Conservation (phyloP, 2,329 filamentous ascomycete genomes). For the Verticillium isaacii region DNA sequence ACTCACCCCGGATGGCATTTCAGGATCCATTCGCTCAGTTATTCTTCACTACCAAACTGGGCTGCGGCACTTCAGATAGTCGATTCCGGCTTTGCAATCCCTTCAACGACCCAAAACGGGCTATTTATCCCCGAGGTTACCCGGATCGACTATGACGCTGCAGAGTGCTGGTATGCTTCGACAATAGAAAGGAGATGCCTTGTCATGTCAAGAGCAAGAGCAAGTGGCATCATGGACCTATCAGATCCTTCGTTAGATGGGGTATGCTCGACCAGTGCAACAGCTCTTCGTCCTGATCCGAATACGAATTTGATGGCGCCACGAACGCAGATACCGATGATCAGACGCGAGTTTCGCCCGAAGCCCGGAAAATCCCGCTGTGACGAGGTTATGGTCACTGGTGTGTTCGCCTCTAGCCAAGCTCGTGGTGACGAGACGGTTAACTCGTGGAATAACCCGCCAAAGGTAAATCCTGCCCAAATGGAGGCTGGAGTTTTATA, state of each 20-base stretch:
- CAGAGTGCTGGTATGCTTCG: not conserved
- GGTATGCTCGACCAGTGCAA: not conserved
- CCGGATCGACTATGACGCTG: not conserved
- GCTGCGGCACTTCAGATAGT: slow-evolving; percentile 6
- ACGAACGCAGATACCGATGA: slow-evolving; percentile 5
- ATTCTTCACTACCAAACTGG: slow-evolving; percentile 3
- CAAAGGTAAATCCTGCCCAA: not conserved
- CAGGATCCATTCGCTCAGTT: slow-evolving; percentile 8
- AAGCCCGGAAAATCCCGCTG: not conserved
- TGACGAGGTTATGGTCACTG: not conserved
- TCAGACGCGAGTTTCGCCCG: not conserved
- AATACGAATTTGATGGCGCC: slow-evolving; percentile 14
- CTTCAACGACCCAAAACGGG: not conserved
- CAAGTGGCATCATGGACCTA: slow-evolving; percentile 7
- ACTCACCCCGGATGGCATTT: slow-evolving; percentile 9
- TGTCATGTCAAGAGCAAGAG: slow-evolving; percentile 5
- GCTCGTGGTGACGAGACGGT: not conserved
- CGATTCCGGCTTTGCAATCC: slow-evolving; percentile 13
- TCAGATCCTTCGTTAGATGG: not conserved
- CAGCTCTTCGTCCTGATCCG: slow-evolving; percentile 10
- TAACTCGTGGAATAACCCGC: not conserved
- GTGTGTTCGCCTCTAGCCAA: not conserved
- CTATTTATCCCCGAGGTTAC: not conserved
- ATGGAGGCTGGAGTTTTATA: not conserved
- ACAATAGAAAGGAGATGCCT: not conserved